Conservation (phyloP, 352 stramenopile genomes). For the Lagenidium sp. region DNA sequence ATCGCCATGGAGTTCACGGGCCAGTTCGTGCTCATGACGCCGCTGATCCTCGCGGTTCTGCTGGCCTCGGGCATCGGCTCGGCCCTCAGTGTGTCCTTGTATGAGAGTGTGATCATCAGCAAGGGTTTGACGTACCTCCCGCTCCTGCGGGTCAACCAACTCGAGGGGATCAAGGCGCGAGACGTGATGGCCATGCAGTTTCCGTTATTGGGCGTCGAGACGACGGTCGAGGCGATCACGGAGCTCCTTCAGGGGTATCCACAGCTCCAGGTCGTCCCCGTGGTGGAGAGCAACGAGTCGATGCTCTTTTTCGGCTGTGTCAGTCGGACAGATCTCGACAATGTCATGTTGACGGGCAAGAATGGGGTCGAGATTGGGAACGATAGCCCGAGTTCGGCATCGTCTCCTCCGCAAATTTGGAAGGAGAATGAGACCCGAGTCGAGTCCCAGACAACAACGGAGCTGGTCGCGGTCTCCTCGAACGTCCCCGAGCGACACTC, state of each 20-base stretch:
- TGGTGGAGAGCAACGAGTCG: constrained; percentile 51
- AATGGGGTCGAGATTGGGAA: no score
- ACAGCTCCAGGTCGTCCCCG: constrained; percentile 40
- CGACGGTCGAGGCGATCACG: constrained; percentile 36
- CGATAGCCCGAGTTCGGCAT: no score
- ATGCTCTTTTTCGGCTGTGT: constrained; percentile 63
- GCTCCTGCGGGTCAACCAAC: constrained; percentile 72
- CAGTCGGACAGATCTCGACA: no score
- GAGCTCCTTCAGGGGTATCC: constrained; percentile 27
- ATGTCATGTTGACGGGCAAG: no score
- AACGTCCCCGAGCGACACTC: no score
- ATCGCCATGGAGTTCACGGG: constrained; percentile 86
- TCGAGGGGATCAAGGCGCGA: constrained; percentile 46
- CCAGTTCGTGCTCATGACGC: constrained; percentile 87
- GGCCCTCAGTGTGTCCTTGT: constrained; percentile 75
- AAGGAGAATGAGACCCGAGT: no score
- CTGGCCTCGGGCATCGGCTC: constrained; percentile 54
- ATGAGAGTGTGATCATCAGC: constrained; percentile 83
- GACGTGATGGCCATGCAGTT: constrained; percentile 53
- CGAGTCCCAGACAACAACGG: no score
- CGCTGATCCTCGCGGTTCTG: constrained; percentile 74
- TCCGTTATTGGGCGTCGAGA: constrained; percentile 27
- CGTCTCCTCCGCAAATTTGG: no score
- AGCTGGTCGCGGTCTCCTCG: no score
- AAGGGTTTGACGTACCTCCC: constrained; percentile 70